Evolutionary conservation across 2,329 filamentous ascomycete species (phyloP).

Genomic region (Xylariaceae sp.): DNA sequence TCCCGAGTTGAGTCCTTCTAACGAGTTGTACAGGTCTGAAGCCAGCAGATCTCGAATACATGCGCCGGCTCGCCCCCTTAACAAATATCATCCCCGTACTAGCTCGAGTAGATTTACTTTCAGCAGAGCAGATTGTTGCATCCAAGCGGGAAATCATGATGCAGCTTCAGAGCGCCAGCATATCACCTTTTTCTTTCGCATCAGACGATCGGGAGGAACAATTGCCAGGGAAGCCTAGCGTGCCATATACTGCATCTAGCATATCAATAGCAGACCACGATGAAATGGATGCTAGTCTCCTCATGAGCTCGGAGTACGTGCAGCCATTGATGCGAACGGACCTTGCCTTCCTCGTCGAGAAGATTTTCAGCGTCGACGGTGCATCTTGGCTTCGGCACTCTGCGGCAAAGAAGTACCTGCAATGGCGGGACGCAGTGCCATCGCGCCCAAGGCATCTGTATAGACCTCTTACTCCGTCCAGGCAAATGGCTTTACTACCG

Average conservation of each 20-base stretch:
- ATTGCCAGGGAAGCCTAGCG: slow-evolving; percentile 30
- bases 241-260: slow-evolving; percentile 76
- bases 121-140: slow-evolving; percentile 51
- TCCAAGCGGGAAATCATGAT: slow-evolving; percentile 60
- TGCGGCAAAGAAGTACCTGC: slow-evolving; percentile 76
- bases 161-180: slow-evolving; percentile 54
- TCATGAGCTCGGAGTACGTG: slow-evolving; percentile 91
- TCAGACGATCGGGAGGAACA: slow-evolving; percentile 30
- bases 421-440: slow-evolving; percentile 54
- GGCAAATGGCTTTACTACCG: slow-evolving; percentile 7
- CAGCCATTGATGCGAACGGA: slow-evolving; percentile 78
- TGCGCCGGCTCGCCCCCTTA: slow-evolving; percentile 65
- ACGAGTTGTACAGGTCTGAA: slow-evolving; percentile 48
- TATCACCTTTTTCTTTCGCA: slow-evolving; percentile 67
- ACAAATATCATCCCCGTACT: slow-evolving; percentile 87
- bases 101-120: slow-evolving; percentile 70
- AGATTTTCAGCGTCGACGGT: slow-evolving; percentile 74
- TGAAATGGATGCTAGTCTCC: slow-evolving; percentile 84
- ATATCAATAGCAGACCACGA: slow-evolving; percentile 69
- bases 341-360: slow-evolving; percentile 64
- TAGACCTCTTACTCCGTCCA: slow-evolving; percentile 30
- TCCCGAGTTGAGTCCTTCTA: background rate
- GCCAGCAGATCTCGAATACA: slow-evolving; percentile 66
- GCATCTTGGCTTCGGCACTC: slow-evolving; percentile 79
- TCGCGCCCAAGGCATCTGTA: slow-evolving; percentile 35